phyloP scores from a whole-genome alignment of 192 early-diverging fungal species.

The Obelidium mucronatum region DNA sequence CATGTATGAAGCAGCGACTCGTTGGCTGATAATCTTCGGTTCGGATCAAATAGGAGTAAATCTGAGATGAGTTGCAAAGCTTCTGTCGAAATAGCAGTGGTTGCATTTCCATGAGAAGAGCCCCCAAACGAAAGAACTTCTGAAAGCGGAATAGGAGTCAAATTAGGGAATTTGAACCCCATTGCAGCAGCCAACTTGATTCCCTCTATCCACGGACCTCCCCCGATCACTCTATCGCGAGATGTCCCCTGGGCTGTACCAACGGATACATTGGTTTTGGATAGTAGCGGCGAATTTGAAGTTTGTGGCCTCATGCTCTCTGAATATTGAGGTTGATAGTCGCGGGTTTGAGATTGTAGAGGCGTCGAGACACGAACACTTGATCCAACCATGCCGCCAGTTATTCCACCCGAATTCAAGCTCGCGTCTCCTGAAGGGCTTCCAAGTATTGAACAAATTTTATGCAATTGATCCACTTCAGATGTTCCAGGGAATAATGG shows the following conservation, averaged over 20 bases:
- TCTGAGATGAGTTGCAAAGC: slow-evolving; percentile 70
- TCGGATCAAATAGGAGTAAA: slow-evolving; percentile 82
- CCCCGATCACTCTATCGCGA: slow-evolving; percentile 45
- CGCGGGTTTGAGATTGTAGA: not conserved
- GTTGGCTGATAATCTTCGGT: slow-evolving; percentile 71
- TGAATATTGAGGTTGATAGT: not conserved
- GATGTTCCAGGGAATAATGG: slow-evolving; percentile 94
- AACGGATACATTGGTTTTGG: not conserved
- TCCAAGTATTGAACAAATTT: slow-evolving; percentile 87
- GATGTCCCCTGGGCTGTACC: not conserved
- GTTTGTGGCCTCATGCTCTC: not conserved
- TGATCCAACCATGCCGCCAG: slow-evolving; percentile 30
- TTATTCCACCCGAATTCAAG: not conserved
- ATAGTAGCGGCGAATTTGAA: not conserved
- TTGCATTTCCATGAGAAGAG: slow-evolving; percentile 43
- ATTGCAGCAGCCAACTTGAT: slow-evolving; percentile 56
- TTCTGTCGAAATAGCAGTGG: slow-evolving; percentile 40
- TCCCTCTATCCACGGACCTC: slow-evolving; percentile 63
- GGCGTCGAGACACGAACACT: slow-evolving; percentile 1
- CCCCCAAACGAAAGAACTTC: slow-evolving; percentile 56
- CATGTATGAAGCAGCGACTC: slow-evolving; percentile 73
- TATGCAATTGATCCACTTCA: slow-evolving; percentile 91
- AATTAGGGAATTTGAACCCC: slow-evolving; percentile 61
- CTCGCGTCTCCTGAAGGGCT: slow-evolving; percentile 54
- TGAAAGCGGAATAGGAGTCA: slow-evolving; percentile 52